Evolutionary conservation across 371 early-diverging fungal genomes (phyloP).

Genomic region (Cokeromyces recurvatus): DNA sequence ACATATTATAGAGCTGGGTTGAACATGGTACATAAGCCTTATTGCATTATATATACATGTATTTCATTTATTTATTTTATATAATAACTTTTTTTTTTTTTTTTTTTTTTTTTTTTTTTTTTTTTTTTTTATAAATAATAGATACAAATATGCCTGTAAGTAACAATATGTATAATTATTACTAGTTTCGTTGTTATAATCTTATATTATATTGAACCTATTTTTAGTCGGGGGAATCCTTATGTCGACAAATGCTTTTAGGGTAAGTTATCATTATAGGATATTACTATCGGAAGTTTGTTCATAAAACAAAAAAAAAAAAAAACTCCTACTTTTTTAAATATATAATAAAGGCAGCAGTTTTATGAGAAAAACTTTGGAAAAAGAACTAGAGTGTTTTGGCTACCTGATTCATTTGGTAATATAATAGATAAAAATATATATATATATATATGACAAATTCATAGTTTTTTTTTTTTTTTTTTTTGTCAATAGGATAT

Average conservation of each 20-base stretch:
- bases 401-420: constrained; percentile 95
- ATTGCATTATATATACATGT: too few relatives aligned
- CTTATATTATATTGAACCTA: too few relatives aligned
- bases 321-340: too few relatives aligned
- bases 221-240: constrained; percentile 85
- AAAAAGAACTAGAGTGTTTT: constrained; percentile 75
- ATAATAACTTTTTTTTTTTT: background rate
- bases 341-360: constrained; percentile 67
- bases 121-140: constrained; percentile 37
- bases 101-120: background rate
- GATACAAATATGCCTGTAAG: constrained; percentile 90
- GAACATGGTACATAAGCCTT: constrained; percentile 52
- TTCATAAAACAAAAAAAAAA: too few relatives aligned
- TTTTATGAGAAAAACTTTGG: constrained; percentile 87
- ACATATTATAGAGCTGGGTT: constrained; percentile 40
- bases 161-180: too few relatives aligned
- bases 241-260: constrained; percentile 89
- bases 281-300: background rate
- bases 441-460: too few relatives aligned
- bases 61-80: too few relatives aligned
- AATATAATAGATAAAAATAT: constrained; percentile 7
- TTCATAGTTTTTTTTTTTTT: constrained; percentile 23
- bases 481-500: constrained; percentile 39
- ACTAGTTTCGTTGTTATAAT: too few relatives aligned
- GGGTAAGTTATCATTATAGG: constrained; percentile 31